These are phyloP conservation scores for Pisolithus thermaeus DNA, from an alignment of 1,284 basidiomycete species.

Conservation along the genomic window DNA sequence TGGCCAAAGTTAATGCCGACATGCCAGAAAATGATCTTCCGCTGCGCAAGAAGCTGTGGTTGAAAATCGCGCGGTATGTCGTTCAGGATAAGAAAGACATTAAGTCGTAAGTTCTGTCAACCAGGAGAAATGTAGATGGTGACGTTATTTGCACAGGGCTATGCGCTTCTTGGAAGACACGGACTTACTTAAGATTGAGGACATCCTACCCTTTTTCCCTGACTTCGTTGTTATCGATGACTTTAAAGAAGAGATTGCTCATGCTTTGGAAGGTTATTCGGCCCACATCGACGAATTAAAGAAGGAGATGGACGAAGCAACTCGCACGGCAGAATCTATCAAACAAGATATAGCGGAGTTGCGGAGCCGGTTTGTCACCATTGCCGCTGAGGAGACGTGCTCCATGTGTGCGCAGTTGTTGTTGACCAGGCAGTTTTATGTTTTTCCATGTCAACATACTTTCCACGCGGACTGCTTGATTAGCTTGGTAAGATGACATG, in stretches of 20 bases:
- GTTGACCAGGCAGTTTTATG: constrained; percentile 90
- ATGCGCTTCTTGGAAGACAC: constrained; percentile 96
- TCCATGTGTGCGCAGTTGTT: constrained; percentile 73
- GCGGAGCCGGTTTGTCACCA: constrained; percentile 88
- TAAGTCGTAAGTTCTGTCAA: constrained; percentile 68
- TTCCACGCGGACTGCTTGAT: constrained; percentile 97
- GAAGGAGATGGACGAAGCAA: constrained; percentile 95
- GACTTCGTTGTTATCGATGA: constrained; percentile 99
- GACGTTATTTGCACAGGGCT: constrained; percentile 50
- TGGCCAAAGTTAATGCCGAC: constrained; percentile 92
- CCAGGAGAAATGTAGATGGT: constrained; percentile 6
- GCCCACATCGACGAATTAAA: constrained; percentile 88
- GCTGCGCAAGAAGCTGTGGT: constrained; percentile 91
- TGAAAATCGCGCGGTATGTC: constrained; percentile 96
- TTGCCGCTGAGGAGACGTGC: constrained; percentile 86
- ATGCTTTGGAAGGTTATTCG: constrained; percentile 92
- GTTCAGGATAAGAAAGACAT: constrained; percentile 97
- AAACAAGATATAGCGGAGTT: constrained; percentile 86
- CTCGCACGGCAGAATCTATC: constrained; percentile 87
- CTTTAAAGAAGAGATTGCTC: constrained; percentile 98
- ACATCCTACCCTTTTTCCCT: constrained; percentile 98
- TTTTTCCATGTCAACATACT: constrained; percentile 95
- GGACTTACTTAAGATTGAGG: constrained; percentile 94
- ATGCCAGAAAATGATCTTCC: constrained; percentile 87
- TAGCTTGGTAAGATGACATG: constrained; percentile 59